Evolutionary conservation across 495 filamentous ascomycete species (phyloP), one percentile per base, ranked within the genome.

Genomic region (Geopyxis carbonaria): DNA sequence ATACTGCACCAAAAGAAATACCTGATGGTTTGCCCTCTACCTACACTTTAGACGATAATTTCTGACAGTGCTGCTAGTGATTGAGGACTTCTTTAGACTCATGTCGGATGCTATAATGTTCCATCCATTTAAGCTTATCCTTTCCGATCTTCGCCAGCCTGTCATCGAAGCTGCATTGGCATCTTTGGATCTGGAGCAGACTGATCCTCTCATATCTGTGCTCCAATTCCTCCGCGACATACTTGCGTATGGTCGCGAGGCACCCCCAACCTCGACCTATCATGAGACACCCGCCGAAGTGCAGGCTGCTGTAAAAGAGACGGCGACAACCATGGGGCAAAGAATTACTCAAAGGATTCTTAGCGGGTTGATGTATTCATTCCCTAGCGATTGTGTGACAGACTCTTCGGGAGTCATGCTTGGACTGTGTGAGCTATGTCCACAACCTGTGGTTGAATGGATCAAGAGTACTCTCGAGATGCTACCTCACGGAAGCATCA

Each of bases 281-380:
- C 55, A 64, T 22, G 50, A 70, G 6, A 75, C 71, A 22, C 69
- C 71, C 1, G 61, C 65, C 0, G 73, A 78, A 40, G 65, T 84
- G n/a, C 75, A 68, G 43, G 60, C 65, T 21, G 69, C 75, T 14
- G 78, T 99, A 36, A 79, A 76, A 57, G 59, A 69, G 31, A 69
- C 94, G 24, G 55, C 92, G 33, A 35, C 67, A 1, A 62, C 66
- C 0, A 73, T 86, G 34, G 89, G 91, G 34, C 78, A 85, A 56
- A 57, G 70, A 18, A 65, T 99, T 23, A 69, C 81, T 15, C 84
- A 92, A 56, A 80, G 82, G 29, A 72, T 91, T 27, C 61, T 95
- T 53, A 85, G 84, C 3, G 89, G 89, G 45, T 87, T 99, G 85
- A 94, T 99, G 86, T 94, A 93, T 56, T 83, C 75, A 0, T 99